Conservation (phyloP, 2,329 filamentous ascomycete genomes). For the Penicillium sp. region DNA sequence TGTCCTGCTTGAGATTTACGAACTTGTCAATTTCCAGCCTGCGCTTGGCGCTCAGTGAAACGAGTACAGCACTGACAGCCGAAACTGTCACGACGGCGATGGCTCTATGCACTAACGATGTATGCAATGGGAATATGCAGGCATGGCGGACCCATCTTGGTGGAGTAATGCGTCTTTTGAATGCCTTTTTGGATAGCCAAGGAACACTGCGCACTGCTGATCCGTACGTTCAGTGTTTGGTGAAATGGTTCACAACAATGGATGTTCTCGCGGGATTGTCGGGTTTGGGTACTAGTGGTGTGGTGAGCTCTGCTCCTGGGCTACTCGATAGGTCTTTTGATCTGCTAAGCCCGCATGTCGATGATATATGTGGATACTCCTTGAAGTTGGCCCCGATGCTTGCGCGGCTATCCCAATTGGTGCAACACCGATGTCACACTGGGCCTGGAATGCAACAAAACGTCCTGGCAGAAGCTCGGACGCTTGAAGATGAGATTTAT, state of each 20-base stretch:
- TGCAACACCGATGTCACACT: slow-evolving; percentile 1
- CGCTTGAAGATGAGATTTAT: slow-evolving; percentile 12
- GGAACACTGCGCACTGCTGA: slow-evolving; percentile 6
- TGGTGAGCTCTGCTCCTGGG: slow-evolving; percentile 9
- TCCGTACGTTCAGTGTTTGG: slow-evolving; percentile 20
- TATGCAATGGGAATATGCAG: slow-evolving; percentile 33
- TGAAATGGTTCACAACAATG: slow-evolving; percentile 33
- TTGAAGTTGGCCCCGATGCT: slow-evolving; percentile 27
- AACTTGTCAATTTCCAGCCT: slow-evolving; percentile 27
- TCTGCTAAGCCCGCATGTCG: slow-evolving; percentile 12
- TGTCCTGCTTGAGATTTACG: slow-evolving; percentile 27
- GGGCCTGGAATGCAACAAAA: background rate
- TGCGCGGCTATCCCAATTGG: slow-evolving; percentile 21
- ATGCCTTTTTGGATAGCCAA: slow-evolving; percentile 16
- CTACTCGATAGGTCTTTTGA: slow-evolving; percentile 9
- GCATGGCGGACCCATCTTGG: slow-evolving; percentile 28
- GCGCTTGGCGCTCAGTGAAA: slow-evolving; percentile 17
- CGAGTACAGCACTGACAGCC: slow-evolving; percentile 13
- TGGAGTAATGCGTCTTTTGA: slow-evolving; percentile 26
- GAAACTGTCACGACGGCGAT: slow-evolving; percentile 31
- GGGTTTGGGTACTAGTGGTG: slow-evolving; percentile 10
- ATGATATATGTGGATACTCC: slow-evolving; percentile 33
- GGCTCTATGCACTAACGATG: slow-evolving; percentile 33
- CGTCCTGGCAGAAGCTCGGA: background rate
- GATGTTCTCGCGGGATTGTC: slow-evolving; percentile 29